A percentile compares a stretch with the other conserved stretches of the same genome.
phyloP scores from a whole-genome alignment of 345 rosid species.

The Euphorbia pulcherrima region DNA sequence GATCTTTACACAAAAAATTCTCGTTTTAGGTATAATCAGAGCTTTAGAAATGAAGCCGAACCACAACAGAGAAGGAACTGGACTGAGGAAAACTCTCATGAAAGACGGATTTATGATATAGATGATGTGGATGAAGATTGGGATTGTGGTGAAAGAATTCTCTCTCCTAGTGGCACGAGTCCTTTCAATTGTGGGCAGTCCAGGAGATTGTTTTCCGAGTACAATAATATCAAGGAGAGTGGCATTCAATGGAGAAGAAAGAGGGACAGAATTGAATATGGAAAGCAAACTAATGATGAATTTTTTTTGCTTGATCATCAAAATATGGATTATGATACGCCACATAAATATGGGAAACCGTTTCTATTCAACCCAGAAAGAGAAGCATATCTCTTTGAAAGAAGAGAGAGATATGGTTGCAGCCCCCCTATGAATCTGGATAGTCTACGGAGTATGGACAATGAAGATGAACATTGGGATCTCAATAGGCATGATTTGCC shows the following conservation, averaged over 20 bases:
- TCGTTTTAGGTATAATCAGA: constrained; percentile 22
- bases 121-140: constrained; percentile 22
- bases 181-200: constrained; percentile 26
- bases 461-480: constrained; percentile 24
- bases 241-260: constrained; percentile 29
- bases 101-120: constrained; percentile 26
- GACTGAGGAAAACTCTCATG: constrained; percentile 25
- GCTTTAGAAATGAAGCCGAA: constrained; percentile 31
- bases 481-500: constrained; percentile 23
- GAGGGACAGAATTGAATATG: constrained; percentile 21
- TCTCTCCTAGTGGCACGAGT: constrained; percentile 21
- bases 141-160: constrained; percentile 19
- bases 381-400: constrained; percentile 25
- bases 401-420: constrained; percentile 31
- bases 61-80: constrained; percentile 23
- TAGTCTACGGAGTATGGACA: constrained; percentile 27
- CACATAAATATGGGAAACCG: constrained; percentile 21
- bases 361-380: constrained; percentile 30
- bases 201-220: constrained; percentile 26
- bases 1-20: constrained; percentile 16
- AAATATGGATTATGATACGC: constrained; percentile 23
- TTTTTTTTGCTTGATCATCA: constrained; percentile 21
- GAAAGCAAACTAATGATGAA: constrained; percentile 29
- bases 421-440: constrained; percentile 32
- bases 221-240: constrained; percentile 18